phyloP scores from a whole-genome alignment of 2,329 filamentous ascomycete genomes.

The Fusarium nurragi region DNA sequence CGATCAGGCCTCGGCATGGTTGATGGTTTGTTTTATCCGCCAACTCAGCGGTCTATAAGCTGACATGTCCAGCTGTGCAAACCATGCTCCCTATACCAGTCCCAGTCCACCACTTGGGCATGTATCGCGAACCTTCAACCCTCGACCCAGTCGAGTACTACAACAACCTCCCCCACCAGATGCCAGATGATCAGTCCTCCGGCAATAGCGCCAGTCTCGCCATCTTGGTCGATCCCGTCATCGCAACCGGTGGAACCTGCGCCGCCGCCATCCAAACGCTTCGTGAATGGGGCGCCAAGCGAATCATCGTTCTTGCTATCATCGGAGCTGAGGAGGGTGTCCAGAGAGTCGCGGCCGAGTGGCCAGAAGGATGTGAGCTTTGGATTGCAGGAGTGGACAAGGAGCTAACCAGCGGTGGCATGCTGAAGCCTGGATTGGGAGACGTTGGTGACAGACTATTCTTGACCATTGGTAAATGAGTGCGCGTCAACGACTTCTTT shows the following conservation, averaged over 20 bases:
- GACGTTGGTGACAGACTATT: slow-evolving; percentile 93
- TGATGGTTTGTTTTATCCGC: slow-evolving; percentile 65
- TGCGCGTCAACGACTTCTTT: neutral
- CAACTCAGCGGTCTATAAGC: neutral
- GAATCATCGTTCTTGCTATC: slow-evolving; percentile 79
- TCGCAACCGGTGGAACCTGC: slow-evolving; percentile 91
- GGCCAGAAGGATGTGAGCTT: slow-evolving; percentile 79
- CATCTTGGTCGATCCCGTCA: slow-evolving; percentile 89
- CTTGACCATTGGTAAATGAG: slow-evolving; percentile 83
- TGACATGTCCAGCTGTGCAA: slow-evolving; percentile 69
- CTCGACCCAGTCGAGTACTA: slow-evolving; percentile 96
- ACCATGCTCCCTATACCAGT: slow-evolving; percentile 82
- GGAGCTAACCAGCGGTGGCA: slow-evolving; percentile 78
- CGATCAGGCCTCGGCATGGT: slow-evolving; percentile 92
- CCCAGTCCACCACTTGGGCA: slow-evolving; percentile 90
- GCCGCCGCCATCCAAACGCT: slow-evolving; percentile 90
- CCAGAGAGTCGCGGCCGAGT: slow-evolving; percentile 75
- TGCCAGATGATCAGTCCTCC: slow-evolving; percentile 50
- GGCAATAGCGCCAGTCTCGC: slow-evolving; percentile 66
- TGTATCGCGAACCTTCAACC: slow-evolving; percentile 89
- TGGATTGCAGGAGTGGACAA: slow-evolving; percentile 85
- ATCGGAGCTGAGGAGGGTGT: slow-evolving; percentile 79
- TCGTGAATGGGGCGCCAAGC: slow-evolving; percentile 88
- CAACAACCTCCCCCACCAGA: slow-evolving; percentile 90
- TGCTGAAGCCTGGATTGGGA: slow-evolving; percentile 90